phyloP scores from a whole-genome alignment of 2,329 filamentous ascomycete genomes.

The Ascocoryne sarcoides region DNA sequence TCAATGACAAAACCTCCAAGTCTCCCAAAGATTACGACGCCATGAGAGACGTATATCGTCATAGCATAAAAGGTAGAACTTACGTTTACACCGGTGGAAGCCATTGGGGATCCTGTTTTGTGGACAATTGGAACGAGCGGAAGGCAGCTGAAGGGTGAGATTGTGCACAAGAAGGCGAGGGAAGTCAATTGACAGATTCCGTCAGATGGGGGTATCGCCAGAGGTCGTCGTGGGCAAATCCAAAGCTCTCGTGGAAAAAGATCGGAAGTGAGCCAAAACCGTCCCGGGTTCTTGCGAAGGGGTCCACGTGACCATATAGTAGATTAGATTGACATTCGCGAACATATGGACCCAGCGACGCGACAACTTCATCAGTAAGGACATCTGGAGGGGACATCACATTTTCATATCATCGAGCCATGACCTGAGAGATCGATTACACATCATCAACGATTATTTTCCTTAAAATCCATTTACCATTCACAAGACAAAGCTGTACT shows the following conservation, averaged over 20 bases:
- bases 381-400: no score
- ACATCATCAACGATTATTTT: no score
- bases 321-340: no score
- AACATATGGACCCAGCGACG: no score
- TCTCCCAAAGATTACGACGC: background rate
- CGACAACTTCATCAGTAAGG: no score
- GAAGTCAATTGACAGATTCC: slow-evolving; percentile 24
- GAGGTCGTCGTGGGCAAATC: slow-evolving; percentile 14
- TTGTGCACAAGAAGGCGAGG: slow-evolving; percentile 10
- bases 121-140: slow-evolving; percentile 8
- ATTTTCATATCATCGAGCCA: no score
- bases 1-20: background rate
- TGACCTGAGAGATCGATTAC: no score
- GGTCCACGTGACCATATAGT: slow-evolving; percentile 12
- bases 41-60: background rate
- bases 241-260: slow-evolving; percentile 18
- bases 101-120: slow-evolving; percentile 21
- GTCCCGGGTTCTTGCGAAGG: slow-evolving; percentile 7
- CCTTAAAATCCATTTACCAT: no score
- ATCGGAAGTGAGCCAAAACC: slow-evolving; percentile 8
- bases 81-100: slow-evolving; percentile 45
- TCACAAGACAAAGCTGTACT: no score
- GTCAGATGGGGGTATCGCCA: slow-evolving; percentile 13
- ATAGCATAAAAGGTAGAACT: slow-evolving; percentile 25
- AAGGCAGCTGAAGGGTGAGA: slow-evolving; percentile 5